A percentile compares a stretch with the other conserved stretches of the same genome.
These are phyloP conservation scores for Epichloe festucae DNA, from an alignment of 2,329 filamentous ascomycete species.

Conservation along the genomic window DNA sequence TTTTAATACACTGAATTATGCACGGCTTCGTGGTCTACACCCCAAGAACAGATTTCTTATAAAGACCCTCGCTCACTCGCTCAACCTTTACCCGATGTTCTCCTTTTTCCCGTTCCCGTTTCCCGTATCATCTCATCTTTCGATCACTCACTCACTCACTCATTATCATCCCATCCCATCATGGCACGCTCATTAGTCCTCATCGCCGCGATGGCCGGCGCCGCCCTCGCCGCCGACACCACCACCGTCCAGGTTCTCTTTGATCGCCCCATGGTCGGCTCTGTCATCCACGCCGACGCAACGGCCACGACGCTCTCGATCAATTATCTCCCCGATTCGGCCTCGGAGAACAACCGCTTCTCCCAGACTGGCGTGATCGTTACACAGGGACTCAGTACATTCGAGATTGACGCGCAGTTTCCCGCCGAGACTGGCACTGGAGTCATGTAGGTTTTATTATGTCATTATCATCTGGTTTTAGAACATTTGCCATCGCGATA, in stretches of 20 bases:
- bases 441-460: neutral
- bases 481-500: no score
- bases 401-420: neutral
- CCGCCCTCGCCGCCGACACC: constrained; percentile 13
- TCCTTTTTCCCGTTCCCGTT: no score
- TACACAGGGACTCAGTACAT: constrained; percentile 17
- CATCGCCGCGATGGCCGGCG: constrained; percentile 13
- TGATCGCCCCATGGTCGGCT: constrained; percentile 13
- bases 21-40: no score
- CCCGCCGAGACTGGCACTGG: neutral
- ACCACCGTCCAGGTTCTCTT: constrained; percentile 16
- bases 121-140: neutral
- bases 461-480: no score
- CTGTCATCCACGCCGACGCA: constrained; percentile 16
- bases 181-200: constrained; percentile 6
- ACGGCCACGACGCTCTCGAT: constrained; percentile 19
- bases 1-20: no score
- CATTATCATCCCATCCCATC: constrained; percentile 7
- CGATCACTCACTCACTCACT: neutral
- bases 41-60: no score
- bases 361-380: constrained; percentile 9
- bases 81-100: no score
- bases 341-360: constrained; percentile 13
- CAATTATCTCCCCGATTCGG: constrained; percentile 11
- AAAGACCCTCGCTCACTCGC: no score